Evolutionary conservation across 176 grass and related monocot species (phyloP).

Genomic region (Chrysopogon serrulatus): DNA sequence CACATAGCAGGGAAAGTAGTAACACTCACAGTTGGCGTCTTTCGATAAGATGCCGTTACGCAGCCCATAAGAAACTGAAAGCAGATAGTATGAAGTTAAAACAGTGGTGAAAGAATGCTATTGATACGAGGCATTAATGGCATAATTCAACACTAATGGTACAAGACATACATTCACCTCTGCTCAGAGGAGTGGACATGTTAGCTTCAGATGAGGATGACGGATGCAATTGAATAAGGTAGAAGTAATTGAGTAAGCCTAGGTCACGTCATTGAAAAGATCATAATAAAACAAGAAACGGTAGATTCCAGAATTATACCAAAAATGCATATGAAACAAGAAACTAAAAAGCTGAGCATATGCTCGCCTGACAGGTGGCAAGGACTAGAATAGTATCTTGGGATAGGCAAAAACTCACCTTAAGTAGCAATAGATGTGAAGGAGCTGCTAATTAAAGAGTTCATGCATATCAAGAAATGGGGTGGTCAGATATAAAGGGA

Average conservation of each 20-base stretch:
- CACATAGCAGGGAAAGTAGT: background rate
- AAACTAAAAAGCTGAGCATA: background rate
- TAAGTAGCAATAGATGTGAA: background rate
- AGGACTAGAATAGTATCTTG: background rate
- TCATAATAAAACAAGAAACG: background rate
- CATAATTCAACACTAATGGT: background rate
- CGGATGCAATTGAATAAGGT: background rate
- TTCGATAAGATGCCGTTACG: background rate
- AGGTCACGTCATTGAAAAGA: background rate
- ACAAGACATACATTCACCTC: background rate
- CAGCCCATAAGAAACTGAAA: background rate
- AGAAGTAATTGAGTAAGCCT: background rate
- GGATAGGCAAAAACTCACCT: background rate
- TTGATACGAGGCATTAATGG: background rate
- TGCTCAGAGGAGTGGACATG: background rate
- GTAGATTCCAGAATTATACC: background rate
- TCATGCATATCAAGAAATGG: background rate
- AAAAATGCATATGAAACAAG: background rate
- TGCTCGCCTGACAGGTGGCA: background rate
- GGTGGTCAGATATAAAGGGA: background rate
- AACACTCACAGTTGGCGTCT: background rate
- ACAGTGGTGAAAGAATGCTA: background rate
- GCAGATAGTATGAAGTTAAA: background rate
- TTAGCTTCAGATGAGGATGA: background rate
- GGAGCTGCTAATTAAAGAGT: background rate